Conservation (phyloP, 2,329 filamentous ascomycete genomes). For the Stachybotrys chlorohalonatus region DNA sequence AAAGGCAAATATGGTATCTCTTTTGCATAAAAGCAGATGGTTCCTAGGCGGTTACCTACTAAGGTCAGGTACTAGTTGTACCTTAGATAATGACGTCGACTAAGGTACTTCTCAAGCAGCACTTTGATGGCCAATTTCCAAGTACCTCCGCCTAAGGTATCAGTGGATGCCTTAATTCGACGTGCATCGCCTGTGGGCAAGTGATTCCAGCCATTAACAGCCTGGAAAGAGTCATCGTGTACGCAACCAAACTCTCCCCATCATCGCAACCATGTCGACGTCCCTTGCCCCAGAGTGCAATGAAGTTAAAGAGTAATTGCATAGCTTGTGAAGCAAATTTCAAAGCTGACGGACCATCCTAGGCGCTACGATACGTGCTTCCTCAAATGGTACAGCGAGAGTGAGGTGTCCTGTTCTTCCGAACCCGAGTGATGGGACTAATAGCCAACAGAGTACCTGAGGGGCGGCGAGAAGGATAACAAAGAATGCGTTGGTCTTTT, state of each 20-base stretch:
- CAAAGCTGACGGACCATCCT: background rate
- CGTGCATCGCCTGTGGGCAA: background rate
- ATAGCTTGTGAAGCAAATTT: background rate
- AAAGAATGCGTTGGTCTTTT: constrained; percentile 81
- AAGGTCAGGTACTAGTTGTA: too few species aligned
- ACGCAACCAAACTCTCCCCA: constrained; percentile 3
- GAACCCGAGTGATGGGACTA: constrained; percentile 1
- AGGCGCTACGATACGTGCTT: constrained; percentile 97
- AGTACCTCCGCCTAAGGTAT: background rate
- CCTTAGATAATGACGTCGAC: too few species aligned
- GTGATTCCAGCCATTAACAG: background rate
- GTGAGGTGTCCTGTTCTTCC: constrained; percentile 41
- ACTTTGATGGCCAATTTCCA: too few species aligned
- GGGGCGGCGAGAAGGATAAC: constrained; percentile 72
- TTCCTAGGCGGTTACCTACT: too few species aligned
- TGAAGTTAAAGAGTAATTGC: constrained; percentile 79
- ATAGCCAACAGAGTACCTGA: constrained; percentile 64
- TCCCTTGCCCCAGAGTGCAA: constrained; percentile 94
- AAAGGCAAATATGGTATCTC: too few species aligned
- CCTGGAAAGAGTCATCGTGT: constrained; percentile 8
- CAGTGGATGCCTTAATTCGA: background rate
- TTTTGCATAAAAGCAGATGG: too few species aligned
- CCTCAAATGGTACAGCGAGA: constrained; percentile 98
- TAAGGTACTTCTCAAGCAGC: too few species aligned
- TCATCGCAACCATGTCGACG: constrained; percentile 62